phyloP scores from a whole-genome alignment of 768 basidiomycete species.

The Suillus subalutaceus region DNA sequence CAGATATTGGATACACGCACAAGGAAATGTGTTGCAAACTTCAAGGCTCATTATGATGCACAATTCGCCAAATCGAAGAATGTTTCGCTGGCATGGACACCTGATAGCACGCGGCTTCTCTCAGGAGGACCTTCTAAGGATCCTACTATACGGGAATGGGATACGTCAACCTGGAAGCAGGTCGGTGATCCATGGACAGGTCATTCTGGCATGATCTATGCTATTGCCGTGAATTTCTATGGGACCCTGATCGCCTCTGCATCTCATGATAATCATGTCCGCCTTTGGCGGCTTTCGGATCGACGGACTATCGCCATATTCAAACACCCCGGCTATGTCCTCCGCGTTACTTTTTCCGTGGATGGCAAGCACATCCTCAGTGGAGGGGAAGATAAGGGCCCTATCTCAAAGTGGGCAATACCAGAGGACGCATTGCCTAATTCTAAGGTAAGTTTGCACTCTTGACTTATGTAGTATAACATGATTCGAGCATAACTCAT shows the following conservation, averaged over 20 bases:
- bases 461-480: not conserved
- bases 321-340: not conserved
- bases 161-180: constrained; percentile 2
- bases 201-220: not conserved
- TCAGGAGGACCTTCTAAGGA: not conserved
- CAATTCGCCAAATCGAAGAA: not conserved
- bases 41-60: not conserved
- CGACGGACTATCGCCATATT: not conserved
- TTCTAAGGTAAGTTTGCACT: not conserved
- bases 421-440: not conserved
- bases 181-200: not conserved
- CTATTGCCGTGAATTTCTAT: not conserved
- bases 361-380: not conserved
- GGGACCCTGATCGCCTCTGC: not conserved
- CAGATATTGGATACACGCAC: not conserved
- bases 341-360: not conserved
- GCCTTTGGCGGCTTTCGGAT: not conserved
- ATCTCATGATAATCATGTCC: not conserved
- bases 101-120: not conserved
- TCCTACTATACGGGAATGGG: constrained; percentile 1
- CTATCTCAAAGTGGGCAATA: not conserved
- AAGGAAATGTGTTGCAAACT: not conserved
- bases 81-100: not conserved
- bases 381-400: not conserved
- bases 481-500: not conserved